A percentile compares a stretch with the other conserved stretches of the same genome.
Evolutionary conservation across 2,329 filamentous ascomycete genomes (phyloP).

Genomic region (Phyllosticta citrichinensis): DNA sequence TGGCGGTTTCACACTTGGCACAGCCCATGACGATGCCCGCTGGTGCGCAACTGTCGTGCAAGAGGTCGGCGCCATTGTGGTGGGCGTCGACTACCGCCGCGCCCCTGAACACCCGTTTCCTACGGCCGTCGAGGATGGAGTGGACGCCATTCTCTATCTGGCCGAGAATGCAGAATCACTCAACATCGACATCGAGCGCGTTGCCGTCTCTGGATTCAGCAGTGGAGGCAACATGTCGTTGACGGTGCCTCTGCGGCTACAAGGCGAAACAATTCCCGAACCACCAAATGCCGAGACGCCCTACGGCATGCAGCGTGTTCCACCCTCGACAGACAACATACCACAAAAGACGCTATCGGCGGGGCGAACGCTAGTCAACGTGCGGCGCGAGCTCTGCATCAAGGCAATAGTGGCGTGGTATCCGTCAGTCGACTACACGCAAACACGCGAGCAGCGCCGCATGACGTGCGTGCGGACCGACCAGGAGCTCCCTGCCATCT

Average conservation of each 20-base stretch:
- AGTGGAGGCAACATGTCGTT: slow-evolving; percentile 54
- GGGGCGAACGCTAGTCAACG: slow-evolving; percentile 8
- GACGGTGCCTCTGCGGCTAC: slow-evolving; percentile 49
- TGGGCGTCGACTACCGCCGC: slow-evolving; percentile 51
- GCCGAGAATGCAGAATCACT: slow-evolving; percentile 46
- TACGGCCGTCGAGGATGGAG: slow-evolving; percentile 53
- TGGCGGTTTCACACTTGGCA: slow-evolving; percentile 52
- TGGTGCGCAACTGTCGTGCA: slow-evolving; percentile 49
- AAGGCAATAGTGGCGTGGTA: slow-evolving; percentile 52
- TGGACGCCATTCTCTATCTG: slow-evolving; percentile 50
- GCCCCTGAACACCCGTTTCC: slow-evolving; percentile 54
- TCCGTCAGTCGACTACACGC: slow-evolving; percentile 52
- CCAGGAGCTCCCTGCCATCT: slow-evolving; percentile 40
- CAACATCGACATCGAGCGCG: slow-evolving; percentile 46
- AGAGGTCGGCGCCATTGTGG: slow-evolving; percentile 47
- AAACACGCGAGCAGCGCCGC: slow-evolving; percentile 48
- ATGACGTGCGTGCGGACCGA: slow-evolving; percentile 44
- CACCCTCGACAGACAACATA: slow-evolving; percentile 4
- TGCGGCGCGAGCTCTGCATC: slow-evolving; percentile 35
- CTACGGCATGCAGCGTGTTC: slow-evolving; percentile 4
- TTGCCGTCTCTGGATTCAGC: slow-evolving; percentile 52
- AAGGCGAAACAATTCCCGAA: slow-evolving; percentile 32
- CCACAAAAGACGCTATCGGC: slow-evolving; percentile 5
- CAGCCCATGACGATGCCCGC: slow-evolving; percentile 49
- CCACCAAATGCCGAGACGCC: slow-evolving; percentile 17